These are phyloP conservation scores for Huntiella moniliformis DNA, from an alignment of 2,329 filamentous ascomycete genomes.

Conservation along the genomic window DNA sequence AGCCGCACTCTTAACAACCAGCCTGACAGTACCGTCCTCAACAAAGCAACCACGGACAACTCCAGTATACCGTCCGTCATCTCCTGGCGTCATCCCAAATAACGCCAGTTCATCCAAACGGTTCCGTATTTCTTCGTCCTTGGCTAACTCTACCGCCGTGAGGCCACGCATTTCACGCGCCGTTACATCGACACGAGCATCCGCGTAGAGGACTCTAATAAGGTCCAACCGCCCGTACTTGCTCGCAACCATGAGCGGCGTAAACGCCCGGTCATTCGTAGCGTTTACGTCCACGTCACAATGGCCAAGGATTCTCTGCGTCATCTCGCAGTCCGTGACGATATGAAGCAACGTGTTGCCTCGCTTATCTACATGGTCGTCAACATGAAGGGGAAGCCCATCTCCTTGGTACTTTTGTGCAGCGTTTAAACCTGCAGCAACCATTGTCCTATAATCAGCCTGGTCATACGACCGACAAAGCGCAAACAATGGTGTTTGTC, in stretches of 20 bases:
- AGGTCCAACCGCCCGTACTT: conserved; percentile 94
- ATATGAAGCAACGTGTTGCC: conserved; percentile 95
- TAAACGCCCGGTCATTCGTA: conserved; percentile 86
- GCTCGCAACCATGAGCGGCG: conserved; percentile 91
- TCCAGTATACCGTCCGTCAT: conserved; percentile 69
- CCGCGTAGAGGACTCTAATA: conserved; percentile 71
- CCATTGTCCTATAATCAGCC: conserved; percentile 69
- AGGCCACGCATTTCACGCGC: conserved; percentile 72
- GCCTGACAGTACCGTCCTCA: conserved; percentile 80
- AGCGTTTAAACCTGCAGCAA: conserved; percentile 57
- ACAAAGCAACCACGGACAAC: conserved; percentile 94
- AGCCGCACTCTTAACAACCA: conserved; percentile 85
- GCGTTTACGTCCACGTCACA: conserved; percentile 96
- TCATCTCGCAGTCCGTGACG: conserved; percentile 67
- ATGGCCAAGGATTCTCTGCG: conserved; percentile 53
- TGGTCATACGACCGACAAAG: conserved; percentile 93
- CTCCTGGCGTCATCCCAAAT: conserved; percentile 51
- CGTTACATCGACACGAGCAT: conserved; percentile 69
- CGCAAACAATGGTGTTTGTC: conserved; percentile 92
- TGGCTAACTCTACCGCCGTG: conserved; percentile 88
- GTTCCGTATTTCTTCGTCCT: conserved; percentile 93
- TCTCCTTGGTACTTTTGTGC: conserved; percentile 62
- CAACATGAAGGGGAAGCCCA: conserved; percentile 62
- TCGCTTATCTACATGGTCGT: conserved; percentile 82
- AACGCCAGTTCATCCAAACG: conserved; percentile 86